Evolutionary conservation across 768 basidiomycete genomes (phyloP).

Genomic region (Ramaria sp.): DNA sequence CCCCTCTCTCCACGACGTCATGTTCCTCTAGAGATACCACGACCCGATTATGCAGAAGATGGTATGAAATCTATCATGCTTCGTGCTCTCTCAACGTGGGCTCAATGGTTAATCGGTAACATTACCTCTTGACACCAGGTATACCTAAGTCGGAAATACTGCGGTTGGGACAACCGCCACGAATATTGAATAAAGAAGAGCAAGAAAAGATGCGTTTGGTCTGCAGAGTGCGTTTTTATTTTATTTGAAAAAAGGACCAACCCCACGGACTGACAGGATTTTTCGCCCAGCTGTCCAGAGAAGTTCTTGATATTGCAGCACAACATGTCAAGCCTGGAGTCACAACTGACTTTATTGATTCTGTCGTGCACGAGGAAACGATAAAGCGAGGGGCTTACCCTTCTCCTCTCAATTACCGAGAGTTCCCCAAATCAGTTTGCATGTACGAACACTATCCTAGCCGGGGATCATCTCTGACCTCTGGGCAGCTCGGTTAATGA

Average conservation of each 20-base stretch:
- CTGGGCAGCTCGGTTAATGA: slow-evolving; percentile 75
- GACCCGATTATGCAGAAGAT: slow-evolving; percentile 80
- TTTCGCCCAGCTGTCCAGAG: slow-evolving; percentile 58
- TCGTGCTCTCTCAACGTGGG: slow-evolving; percentile 24
- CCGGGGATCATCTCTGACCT: background rate
- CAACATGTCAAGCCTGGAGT: slow-evolving; percentile 81
- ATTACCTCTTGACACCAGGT: slow-evolving; percentile 27
- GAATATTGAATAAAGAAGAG: slow-evolving; percentile 58
- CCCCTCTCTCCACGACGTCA: slow-evolving; percentile 67
- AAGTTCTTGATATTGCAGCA: slow-evolving; percentile 90
- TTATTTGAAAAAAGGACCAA: background rate
- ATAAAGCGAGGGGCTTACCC: slow-evolving; percentile 91
- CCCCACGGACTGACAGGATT: background rate
- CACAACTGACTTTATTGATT: slow-evolving; percentile 92
- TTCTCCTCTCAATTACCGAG: slow-evolving; percentile 83
- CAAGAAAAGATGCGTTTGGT: slow-evolving; percentile 83
- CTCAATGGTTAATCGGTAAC: slow-evolving; percentile 12
- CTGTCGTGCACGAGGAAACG: slow-evolving; percentile 83
- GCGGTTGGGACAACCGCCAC: slow-evolving; percentile 47
- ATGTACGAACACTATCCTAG: slow-evolving; percentile 42
- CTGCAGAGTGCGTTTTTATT: slow-evolving; percentile 53
- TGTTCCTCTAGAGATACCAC: slow-evolving; percentile 74
- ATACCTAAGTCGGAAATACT: slow-evolving; percentile 48
- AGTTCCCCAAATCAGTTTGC: slow-evolving; percentile 94
- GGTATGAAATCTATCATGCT: slow-evolving; percentile 33